A percentile compares a stretch with the other conserved stretches of the same genome.
These are phyloP conservation scores for Pyrrhoderma lamaoense DNA, from an alignment of 1,284 basidiomycete genomes.

Conservation along the genomic window DNA sequence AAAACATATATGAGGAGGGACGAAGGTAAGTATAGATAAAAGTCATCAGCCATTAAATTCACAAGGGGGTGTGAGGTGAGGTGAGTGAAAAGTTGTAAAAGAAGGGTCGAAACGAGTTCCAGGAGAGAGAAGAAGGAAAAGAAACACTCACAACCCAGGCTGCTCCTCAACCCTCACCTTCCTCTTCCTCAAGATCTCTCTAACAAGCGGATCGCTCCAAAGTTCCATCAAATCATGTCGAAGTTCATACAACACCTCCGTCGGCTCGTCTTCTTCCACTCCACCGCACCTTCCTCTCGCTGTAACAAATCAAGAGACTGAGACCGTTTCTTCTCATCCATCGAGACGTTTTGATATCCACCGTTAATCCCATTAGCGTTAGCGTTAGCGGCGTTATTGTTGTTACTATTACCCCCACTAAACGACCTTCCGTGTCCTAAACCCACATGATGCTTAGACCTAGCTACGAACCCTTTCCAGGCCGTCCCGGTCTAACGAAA, in stretches of 20 bases:
- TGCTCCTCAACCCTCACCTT: slow-evolving; percentile 46
- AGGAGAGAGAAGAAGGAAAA: not conserved
- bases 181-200: slow-evolving; percentile 40
- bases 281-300: not conserved
- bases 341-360: too few species aligned
- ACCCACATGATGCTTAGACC: too few species aligned
- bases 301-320: too few species aligned
- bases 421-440: too few species aligned
- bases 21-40: not conserved
- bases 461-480: slow-evolving; percentile 16
- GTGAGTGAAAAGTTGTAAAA: not conserved
- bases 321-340: too few species aligned
- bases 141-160: slow-evolving; percentile 56
- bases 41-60: not conserved
- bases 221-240: slow-evolving; percentile 54
- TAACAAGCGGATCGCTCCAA: slow-evolving; percentile 51
- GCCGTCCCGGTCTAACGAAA: slow-evolving; percentile 17
- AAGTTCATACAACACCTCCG: slow-evolving; percentile 46
- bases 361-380: too few species aligned
- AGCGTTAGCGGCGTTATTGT: too few species aligned
- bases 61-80: not conserved
- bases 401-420: too few species aligned
- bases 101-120: not conserved
- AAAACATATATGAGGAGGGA: not conserved
- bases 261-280: slow-evolving; percentile 32